Evolutionary conservation across 495 filamentous ascomycete genomes (phyloP).

Genomic region (Ramalina intermedia): DNA sequence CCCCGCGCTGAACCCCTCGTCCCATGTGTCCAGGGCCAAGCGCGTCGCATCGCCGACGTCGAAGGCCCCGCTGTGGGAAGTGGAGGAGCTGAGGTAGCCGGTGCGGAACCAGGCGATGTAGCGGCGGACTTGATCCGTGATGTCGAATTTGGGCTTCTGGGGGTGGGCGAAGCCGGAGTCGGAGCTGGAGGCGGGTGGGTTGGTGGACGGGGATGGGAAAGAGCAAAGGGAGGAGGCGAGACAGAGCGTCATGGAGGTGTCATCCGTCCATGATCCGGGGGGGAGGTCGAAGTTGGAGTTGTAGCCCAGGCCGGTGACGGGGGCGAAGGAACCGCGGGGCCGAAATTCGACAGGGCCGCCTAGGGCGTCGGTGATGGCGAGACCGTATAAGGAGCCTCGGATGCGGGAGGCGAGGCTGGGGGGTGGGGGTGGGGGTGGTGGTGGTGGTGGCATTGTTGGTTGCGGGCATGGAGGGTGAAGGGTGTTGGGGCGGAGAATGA

Average conservation of each 20-base stretch:
- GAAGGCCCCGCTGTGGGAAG: slow-evolving; percentile 19
- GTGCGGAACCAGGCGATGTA: slow-evolving; percentile 25
- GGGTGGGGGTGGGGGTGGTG: background rate
- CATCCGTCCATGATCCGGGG: slow-evolving; percentile 31
- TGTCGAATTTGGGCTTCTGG: slow-evolving; percentile 11
- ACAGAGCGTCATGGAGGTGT: slow-evolving; percentile 33
- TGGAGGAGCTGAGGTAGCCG: slow-evolving; percentile 25
- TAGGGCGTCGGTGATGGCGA: slow-evolving; percentile 33
- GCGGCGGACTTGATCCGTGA: slow-evolving; percentile 19
- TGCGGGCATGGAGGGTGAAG: too few relatives aligned
- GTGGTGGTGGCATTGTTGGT: too few relatives aligned
- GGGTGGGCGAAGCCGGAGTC: too few relatives aligned
- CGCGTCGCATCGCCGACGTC: slow-evolving; percentile 28
- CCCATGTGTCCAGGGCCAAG: slow-evolving; percentile 23
- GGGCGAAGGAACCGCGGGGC: slow-evolving; percentile 23
- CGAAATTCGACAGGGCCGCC: slow-evolving; percentile 33
- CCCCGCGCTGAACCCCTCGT: background rate
- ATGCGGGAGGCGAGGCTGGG: slow-evolving; percentile 15
- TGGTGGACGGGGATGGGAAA: too few relatives aligned
- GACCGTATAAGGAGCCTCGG: slow-evolving; percentile 28
- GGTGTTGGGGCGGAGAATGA: too few relatives aligned
- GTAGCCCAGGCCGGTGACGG: slow-evolving; percentile 18
- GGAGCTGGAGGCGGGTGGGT: too few relatives aligned
- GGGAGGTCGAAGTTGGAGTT: slow-evolving; percentile 16
- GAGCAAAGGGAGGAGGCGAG: slow-evolving; percentile 24